A percentile compares a stretch with the other conserved stretches of the same genome.
Conservation (phyloP, 1,284 basidiomycete genomes). For the Rhodotorula sp. region DNA sequence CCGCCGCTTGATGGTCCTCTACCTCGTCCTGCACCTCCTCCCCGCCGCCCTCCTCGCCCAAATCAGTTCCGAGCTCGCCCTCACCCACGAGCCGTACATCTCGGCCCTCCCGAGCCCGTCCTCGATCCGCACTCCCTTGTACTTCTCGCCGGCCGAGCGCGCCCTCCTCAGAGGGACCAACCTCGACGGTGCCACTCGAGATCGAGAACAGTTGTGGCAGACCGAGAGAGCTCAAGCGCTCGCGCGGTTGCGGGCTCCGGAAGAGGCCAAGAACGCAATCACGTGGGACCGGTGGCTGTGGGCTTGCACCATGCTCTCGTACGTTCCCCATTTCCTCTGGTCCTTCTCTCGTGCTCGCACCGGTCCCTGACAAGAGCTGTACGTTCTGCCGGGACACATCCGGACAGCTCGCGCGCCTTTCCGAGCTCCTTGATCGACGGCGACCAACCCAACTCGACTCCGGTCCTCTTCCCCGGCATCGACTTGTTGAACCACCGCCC, state of each 20-base stretch:
- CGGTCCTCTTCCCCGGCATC: constrained; percentile 78
- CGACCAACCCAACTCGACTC: constrained; percentile 58
- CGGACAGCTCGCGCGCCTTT: constrained; percentile 78
- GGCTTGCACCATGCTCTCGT: constrained; percentile 62
- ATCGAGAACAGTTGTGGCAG: constrained; percentile 62
- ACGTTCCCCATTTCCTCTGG: constrained; percentile 40
- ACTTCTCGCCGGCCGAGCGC: constrained; percentile 65
- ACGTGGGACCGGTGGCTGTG: constrained; percentile 55
- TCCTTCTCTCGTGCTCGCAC: too few relatives aligned
- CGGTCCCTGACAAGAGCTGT: constrained; percentile 56
- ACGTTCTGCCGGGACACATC: neutral
- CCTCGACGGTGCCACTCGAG: constrained; percentile 66
- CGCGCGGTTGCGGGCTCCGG: neutral
- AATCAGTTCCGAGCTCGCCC: constrained; percentile 1
- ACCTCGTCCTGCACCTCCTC: constrained; percentile 38
- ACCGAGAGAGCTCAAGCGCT: constrained; percentile 56
- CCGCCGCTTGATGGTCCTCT: constrained; percentile 36
- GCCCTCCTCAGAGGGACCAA: constrained; percentile 71
- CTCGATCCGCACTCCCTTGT: constrained; percentile 69
- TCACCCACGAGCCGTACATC: constrained; percentile 60
- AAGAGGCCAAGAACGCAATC: constrained; percentile 36
- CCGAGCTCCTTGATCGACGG: constrained; percentile 71
- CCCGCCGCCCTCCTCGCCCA: neutral
- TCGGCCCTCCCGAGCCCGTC: constrained; percentile 62
- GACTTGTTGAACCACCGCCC: constrained; percentile 80